These are phyloP conservation scores for Lyophyllum shimeji DNA, from an alignment of 768 basidiomycete species.

Conservation along the genomic window DNA sequence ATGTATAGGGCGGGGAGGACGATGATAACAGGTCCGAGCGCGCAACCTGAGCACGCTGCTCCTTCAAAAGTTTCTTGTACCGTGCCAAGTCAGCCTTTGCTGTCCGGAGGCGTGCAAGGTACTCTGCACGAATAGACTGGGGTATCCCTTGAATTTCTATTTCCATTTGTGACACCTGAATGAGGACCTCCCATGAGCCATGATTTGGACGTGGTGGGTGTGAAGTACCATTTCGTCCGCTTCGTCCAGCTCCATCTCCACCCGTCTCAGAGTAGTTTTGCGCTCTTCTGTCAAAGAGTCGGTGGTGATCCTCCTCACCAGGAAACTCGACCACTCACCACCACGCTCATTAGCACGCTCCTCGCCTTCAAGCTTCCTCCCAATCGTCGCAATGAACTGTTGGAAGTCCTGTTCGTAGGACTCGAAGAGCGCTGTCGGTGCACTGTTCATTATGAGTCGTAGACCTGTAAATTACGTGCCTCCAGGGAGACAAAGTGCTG, in stretches of 20 bases:
- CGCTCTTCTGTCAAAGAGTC: conserved; percentile 61
- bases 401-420: conserved; percentile 92
- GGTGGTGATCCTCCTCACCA: neutral
- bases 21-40: conserved; percentile 78
- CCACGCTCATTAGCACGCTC: conserved; percentile 58
- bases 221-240: conserved; percentile 90
- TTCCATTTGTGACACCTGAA: conserved; percentile 97
- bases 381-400: conserved; percentile 74
- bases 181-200: conserved; percentile 4
- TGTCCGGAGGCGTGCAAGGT: conserved; percentile 70
- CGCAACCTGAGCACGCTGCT: conserved; percentile 65
- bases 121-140: conserved; percentile 74
- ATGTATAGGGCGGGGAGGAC: conserved; percentile 38
- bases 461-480: conserved; percentile 21
- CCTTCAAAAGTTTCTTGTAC: conserved; percentile 81
- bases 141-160: conserved; percentile 96
- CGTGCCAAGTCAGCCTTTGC: conserved; percentile 75
- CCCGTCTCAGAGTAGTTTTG: conserved; percentile 75
- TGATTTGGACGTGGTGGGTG: neutral
- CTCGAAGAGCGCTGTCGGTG: conserved; percentile 84
- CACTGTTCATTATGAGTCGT: conserved; percentile 63
- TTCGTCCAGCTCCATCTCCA: conserved; percentile 96
- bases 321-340: conserved; percentile 18
- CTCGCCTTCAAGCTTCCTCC: conserved; percentile 74
- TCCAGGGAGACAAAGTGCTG: conserved; percentile 25